Evolutionary conservation across 371 early-diverging fungal genomes (phyloP).

Genomic region (Mycotypha africana): DNA sequence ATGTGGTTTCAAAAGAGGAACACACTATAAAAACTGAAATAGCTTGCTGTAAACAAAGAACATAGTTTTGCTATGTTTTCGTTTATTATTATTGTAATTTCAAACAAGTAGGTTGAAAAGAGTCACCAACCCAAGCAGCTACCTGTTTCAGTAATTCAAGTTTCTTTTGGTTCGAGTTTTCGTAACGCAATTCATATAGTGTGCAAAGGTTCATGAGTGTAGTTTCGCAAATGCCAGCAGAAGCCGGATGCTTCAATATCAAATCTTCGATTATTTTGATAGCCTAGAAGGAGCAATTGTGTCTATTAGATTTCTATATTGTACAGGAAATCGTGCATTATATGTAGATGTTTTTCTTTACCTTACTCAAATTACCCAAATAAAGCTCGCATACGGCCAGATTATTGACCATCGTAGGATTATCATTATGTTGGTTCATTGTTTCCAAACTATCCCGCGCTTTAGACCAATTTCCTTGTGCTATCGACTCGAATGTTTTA

Average conservation of each 20-base stretch:
- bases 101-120: slow-evolving; percentile 47
- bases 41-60: too few species aligned
- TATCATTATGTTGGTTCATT: slow-evolving; percentile 43
- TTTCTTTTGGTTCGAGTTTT: slow-evolving; percentile 43
- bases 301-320: neutral
- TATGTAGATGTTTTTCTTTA: slow-evolving; percentile 3
- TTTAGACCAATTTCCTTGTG: slow-evolving; percentile 49
- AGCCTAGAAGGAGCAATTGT: too few species aligned
- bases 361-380: slow-evolving; percentile 44
- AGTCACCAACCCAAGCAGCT: slow-evolving; percentile 57
- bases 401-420: slow-evolving; percentile 48
- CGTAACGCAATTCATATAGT: slow-evolving; percentile 53
- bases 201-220: slow-evolving; percentile 56
- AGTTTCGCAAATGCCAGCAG: slow-evolving; percentile 51
- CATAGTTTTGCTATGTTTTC: too few species aligned
- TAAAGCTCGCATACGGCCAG: slow-evolving; percentile 55
- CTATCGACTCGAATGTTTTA: slow-evolving; percentile 42
- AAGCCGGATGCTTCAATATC: slow-evolving; percentile 28
- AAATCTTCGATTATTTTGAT: slow-evolving; percentile 25
- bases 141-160: slow-evolving; percentile 48
- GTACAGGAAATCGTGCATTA: neutral
- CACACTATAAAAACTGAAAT: too few species aligned
- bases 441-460: slow-evolving; percentile 43
- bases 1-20: slow-evolving; percentile 40
- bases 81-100: slow-evolving; percentile 24